Percentiles rank a stretch among this genome's conserved stretches.
phyloP scores from a whole-genome alignment of 129 eudicot genomes.

The Erigeron canadensis region DNA sequence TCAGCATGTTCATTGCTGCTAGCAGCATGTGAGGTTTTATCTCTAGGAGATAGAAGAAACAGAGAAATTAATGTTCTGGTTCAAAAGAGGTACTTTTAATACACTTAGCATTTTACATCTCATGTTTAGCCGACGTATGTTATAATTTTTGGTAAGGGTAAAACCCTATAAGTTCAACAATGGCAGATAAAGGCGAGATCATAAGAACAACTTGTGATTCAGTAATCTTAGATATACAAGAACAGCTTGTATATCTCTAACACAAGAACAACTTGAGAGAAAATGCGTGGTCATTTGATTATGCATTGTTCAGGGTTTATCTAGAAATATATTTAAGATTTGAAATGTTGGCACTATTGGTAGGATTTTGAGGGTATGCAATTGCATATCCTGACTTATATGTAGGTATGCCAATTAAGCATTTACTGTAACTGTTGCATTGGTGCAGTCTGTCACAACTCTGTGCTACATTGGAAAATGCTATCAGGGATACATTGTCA shows the following conservation, averaged over 20 bases:
- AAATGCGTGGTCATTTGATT: no score
- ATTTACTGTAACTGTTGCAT: constrained; percentile 20
- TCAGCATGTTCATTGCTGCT: constrained; percentile 73
- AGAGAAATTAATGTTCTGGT: constrained; percentile 80
- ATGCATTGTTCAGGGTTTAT: no score
- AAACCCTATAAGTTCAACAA: no score
- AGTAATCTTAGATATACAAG: no score
- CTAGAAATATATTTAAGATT: no score
- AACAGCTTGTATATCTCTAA: no score
- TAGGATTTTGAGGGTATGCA: no score
- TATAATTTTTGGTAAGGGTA: background rate
- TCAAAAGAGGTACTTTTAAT: constrained; percentile 59
- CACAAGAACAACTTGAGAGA: no score
- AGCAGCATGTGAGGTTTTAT: constrained; percentile 86
- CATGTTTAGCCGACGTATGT: background rate
- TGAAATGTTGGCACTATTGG: no score
- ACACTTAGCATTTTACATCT: background rate
- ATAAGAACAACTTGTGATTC: no score
- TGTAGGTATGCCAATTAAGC: background rate
- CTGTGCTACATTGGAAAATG: constrained; percentile 84
- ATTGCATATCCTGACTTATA: no score
- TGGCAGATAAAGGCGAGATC: no score
- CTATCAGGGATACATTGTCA: constrained; percentile 68
- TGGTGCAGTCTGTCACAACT: constrained; percentile 68
- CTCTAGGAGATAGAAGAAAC: constrained; percentile 85